phyloP scores from a whole-genome alignment of 805 yeast species.

The Yarrowia hollandica region DNA sequence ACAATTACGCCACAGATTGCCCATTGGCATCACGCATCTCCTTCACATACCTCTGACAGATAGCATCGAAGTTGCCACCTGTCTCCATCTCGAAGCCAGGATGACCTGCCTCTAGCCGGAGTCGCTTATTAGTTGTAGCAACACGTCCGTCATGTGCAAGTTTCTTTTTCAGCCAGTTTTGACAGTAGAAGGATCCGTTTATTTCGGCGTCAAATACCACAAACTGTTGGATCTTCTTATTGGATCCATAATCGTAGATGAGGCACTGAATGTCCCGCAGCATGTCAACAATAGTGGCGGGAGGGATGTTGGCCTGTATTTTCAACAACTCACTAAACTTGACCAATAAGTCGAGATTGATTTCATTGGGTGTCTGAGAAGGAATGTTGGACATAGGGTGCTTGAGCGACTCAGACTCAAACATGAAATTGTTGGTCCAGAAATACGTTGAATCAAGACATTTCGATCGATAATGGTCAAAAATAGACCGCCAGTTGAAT shows the following conservation, averaged over 20 bases:
- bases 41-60: constrained; percentile 1
- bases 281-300: constrained; percentile 36
- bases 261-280: constrained; percentile 37
- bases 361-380: constrained; percentile 8
- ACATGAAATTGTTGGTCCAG: constrained; percentile 40
- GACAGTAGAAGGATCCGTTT: constrained; percentile 35
- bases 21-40: constrained; percentile 20
- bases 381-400: neutral
- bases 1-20: neutral
- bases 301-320: constrained; percentile 36
- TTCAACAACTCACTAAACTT: constrained; percentile 30
- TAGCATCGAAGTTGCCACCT: constrained; percentile 13
- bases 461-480: constrained; percentile 32
- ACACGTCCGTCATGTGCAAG: constrained; percentile 30
- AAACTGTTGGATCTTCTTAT: constrained; percentile 29
- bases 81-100: constrained; percentile 22
- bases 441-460: constrained; percentile 37
- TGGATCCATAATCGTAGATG: constrained; percentile 31
- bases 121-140: constrained; percentile 14
- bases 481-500: constrained; percentile 33
- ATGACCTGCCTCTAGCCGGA: constrained; percentile 15
- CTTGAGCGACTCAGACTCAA: constrained; percentile 36
- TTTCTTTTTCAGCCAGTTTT: constrained; percentile 32
- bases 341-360: constrained; percentile 31
- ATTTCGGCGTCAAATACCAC: constrained; percentile 35